A percentile compares a stretch with the other conserved stretches of the same genome.
Conservation (phyloP, 441 rosid genomes). For the Capsella rubella region DNA sequence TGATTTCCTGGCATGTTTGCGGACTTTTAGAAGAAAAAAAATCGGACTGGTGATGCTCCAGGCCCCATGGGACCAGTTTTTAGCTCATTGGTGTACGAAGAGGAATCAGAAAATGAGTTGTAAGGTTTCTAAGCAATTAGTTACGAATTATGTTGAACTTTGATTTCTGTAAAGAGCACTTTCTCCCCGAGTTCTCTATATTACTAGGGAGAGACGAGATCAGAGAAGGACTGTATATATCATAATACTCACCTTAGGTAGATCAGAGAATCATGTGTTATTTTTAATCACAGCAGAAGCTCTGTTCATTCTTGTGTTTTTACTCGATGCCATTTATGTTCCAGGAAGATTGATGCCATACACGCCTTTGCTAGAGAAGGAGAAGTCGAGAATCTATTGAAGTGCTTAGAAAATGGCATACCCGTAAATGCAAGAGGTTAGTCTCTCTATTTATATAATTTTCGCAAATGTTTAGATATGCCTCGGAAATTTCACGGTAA, state of each 20-base stretch:
- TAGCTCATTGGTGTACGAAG: constrained; percentile 82
- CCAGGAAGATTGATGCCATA: constrained; percentile 90
- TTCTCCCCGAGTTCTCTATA: constrained; percentile 1
- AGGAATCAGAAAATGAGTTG: constrained; percentile 83
- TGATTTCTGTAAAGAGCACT: background rate
- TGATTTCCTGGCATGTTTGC: constrained; percentile 18
- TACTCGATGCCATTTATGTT: background rate
- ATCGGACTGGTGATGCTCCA: constrained; percentile 48
- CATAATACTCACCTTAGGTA: no score
- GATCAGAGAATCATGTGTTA: no score
- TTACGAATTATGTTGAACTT: constrained; percentile 13
- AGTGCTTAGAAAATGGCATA: constrained; percentile 75
- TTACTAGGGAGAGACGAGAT: background rate
- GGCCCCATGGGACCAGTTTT: constrained; percentile 83
- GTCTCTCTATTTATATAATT: constrained; percentile 30
- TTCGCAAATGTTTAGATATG: background rate
- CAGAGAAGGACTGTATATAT: background rate
- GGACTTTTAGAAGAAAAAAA: constrained; percentile 50
- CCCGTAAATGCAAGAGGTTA: constrained; percentile 75
- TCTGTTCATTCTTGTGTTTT: background rate
- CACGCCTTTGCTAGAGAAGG: constrained; percentile 97
- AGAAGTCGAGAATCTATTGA: constrained; percentile 66
- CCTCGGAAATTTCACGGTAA: background rate
- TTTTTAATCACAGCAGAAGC: background rate
- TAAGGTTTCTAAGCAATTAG: constrained; percentile 59